Evolutionary conservation across 306 rosid genomes (phyloP).

Genomic region (Crataegus laevigata): DNA sequence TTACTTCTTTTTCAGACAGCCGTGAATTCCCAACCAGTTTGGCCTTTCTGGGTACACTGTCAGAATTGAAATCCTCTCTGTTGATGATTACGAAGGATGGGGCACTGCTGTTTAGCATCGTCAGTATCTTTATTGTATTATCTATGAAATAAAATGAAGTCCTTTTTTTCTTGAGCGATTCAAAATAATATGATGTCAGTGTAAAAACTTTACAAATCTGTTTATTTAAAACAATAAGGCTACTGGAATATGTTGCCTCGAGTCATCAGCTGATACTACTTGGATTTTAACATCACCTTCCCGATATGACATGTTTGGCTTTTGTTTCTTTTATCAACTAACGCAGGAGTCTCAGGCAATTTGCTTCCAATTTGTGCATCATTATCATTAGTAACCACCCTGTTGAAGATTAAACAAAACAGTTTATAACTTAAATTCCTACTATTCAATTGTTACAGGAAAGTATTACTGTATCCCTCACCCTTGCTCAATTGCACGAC

Average conservation of each 20-base stretch:
- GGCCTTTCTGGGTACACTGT: constrained; percentile 13
- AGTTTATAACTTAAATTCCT: constrained; percentile 18
- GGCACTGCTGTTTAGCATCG: constrained; percentile 5
- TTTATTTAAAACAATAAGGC: neutral
- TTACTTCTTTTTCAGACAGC: constrained; percentile 30
- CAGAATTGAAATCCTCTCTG: constrained; percentile 41
- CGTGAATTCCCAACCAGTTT: constrained; percentile 28
- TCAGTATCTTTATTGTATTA: neutral
- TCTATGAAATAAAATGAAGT: neutral
- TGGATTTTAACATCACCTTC: constrained; percentile 25
- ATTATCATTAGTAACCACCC: constrained; percentile 33
- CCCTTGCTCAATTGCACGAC: constrained; percentile 32
- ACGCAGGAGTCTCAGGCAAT: constrained; percentile 19
- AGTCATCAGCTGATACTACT: constrained; percentile 16
- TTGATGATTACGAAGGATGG: constrained; percentile 26
- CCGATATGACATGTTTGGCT: constrained; percentile 17
- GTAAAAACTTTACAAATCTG: neutral
- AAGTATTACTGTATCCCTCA: constrained; percentile 29
- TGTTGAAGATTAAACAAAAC: constrained; percentile 24
- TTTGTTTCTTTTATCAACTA: constrained; percentile 29
- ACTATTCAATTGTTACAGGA: constrained; percentile 8
- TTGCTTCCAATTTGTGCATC: constrained; percentile 32
- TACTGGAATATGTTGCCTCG: constrained; percentile 19
- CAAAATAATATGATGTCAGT: neutral
- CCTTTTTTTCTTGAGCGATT: constrained; percentile 1